Percentiles rank a stretch among this genome's conserved stretches.
Conservation (phyloP, 2,329 filamentous ascomycete species). For the Venturia aucupariae region DNA sequence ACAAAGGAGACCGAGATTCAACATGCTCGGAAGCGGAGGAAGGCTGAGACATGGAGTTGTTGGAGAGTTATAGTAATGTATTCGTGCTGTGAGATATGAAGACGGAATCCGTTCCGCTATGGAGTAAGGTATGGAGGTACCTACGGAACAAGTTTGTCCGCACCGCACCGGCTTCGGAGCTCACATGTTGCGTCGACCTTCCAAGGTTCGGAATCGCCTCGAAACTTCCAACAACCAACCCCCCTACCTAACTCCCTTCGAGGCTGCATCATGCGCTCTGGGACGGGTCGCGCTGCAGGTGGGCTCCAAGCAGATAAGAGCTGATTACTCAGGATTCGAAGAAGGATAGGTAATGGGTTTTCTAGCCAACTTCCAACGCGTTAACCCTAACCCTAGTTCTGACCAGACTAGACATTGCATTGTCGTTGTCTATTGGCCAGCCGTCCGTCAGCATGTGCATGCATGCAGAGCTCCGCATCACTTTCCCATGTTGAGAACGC, state of each 20-base stretch:
- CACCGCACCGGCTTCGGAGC: no score
- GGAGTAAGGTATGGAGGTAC: no score
- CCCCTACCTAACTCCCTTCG: no score
- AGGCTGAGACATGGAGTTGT: no score
- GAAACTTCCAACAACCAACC: no score
- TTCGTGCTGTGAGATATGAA: no score
- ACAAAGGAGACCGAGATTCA: no score
- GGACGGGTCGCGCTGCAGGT: no score
- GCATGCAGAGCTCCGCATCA: background rate
- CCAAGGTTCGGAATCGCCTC: background rate
- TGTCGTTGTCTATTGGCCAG: background rate
- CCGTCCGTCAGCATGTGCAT: background rate
- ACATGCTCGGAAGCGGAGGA: no score
- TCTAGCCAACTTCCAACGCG: background rate
- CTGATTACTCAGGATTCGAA: background rate
- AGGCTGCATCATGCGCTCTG: background rate
- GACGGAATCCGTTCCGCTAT: no score
- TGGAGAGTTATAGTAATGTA: no score
- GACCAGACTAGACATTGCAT: background rate
- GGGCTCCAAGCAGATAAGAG: background rate
- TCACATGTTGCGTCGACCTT: background rate
- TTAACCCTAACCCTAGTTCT: background rate
- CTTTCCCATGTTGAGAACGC: background rate
- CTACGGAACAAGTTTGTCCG: no score
- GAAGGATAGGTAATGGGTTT: background rate